Evolutionary conservation across 306 rosid genomes (phyloP).

Genomic region (Acmispon strigosus): DNA sequence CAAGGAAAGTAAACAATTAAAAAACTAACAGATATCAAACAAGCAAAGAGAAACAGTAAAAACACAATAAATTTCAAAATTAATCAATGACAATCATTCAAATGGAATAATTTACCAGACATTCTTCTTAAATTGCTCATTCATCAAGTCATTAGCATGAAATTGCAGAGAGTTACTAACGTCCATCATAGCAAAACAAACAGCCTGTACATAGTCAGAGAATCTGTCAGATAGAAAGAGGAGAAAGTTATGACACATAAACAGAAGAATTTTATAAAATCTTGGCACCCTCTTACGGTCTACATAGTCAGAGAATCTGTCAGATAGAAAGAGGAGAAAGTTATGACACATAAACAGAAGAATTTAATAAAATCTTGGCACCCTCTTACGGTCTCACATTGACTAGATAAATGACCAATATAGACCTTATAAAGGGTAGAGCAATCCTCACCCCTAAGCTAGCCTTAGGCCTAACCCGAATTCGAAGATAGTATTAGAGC

Average conservation of each 20-base stretch:
- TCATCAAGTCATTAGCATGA: constrained; percentile 34
- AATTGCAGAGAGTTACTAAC: constrained; percentile 38
- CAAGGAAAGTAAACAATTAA: constrained; percentile 1
- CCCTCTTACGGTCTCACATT: no score
- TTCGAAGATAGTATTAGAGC: no score
- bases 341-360: not conserved
- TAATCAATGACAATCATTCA: not conserved
- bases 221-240: constrained; percentile 5
- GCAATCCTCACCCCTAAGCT: no score
- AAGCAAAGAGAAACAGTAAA: not conserved
- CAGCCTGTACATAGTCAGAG: constrained; percentile 42
- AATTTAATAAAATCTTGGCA: not conserved
- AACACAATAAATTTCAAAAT: not conserved
- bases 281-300: no score
- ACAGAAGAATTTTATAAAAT: not conserved
- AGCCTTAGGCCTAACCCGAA: no score
- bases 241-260: constrained; percentile 2
- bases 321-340: not conserved
- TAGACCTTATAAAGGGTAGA: no score
- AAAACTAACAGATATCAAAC: constrained; percentile 4
- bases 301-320: constrained; percentile 14
- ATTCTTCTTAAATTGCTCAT: constrained; percentile 46
- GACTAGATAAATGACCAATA: no score
- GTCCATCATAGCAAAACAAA: constrained; percentile 63
- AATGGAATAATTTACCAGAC: constrained; percentile 50